phyloP scores from a whole-genome alignment of 768 basidiomycete genomes.

The Auricularia cornea region DNA sequence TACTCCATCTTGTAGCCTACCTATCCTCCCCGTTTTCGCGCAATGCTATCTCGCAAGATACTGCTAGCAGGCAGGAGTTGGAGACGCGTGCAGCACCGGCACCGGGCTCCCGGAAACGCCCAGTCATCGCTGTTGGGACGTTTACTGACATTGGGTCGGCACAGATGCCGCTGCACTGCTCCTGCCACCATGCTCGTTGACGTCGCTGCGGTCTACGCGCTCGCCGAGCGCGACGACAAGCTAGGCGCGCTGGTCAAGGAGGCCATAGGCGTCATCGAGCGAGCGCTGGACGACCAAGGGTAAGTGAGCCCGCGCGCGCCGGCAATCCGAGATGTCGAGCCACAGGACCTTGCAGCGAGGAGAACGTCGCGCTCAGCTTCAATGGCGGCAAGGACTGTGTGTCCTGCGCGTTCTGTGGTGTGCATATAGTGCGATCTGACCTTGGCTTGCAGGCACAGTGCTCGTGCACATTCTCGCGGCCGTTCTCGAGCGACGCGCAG shows the following conservation, averaged over 20 bases:
- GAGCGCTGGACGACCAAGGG: conserved; percentile 72
- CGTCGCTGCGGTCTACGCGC: conserved; percentile 44
- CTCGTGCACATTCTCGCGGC: conserved; percentile 83
- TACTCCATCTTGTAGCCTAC: not conserved
- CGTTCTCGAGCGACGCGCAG: conserved; percentile 41
- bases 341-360: conserved; percentile 37
- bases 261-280: conserved; percentile 75
- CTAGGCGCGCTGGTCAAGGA: conserved; percentile 60
- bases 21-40: not conserved
- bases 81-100: not conserved
- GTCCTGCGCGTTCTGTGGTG: conserved; percentile 36
- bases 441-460: conserved; percentile 65
- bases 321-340: not conserved
- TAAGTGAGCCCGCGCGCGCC: conserved; percentile 35
- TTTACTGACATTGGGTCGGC: no score
- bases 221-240: conserved; percentile 42
- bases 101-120: not conserved
- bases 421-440: not conserved
- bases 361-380: conserved; percentile 80
- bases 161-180: not conserved
- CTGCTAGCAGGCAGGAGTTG: no score
- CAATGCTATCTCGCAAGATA: not conserved
- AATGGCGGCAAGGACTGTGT: conserved; percentile 98
- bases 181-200: not conserved
- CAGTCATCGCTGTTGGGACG: not conserved